phyloP scores from a whole-genome alignment of 2,329 filamentous ascomycete species.

The Epichloe amarillans region DNA sequence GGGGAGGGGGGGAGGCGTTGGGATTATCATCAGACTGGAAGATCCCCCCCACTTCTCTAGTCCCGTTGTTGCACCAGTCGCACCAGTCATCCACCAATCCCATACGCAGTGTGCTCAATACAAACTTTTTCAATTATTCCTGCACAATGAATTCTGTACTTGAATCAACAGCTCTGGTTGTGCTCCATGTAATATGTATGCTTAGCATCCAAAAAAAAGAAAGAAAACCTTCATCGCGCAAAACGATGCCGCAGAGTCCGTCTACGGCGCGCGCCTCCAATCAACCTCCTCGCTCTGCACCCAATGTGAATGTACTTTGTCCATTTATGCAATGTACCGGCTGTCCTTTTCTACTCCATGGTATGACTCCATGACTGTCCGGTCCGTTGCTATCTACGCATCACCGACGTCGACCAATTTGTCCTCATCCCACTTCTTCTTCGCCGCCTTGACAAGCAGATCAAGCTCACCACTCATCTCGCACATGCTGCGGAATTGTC shows the following conservation, averaged over 20 bases:
- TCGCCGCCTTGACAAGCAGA: constrained; percentile 36
- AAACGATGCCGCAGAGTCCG: neutral
- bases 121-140: neutral
- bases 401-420: constrained; percentile 22
- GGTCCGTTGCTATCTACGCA: neutral
- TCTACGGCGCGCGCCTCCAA: neutral
- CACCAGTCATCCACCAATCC: too few species aligned
- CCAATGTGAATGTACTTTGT: too few species aligned
- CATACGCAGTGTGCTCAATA: neutral
- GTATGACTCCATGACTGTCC: neutral
- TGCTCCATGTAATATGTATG: neutral
- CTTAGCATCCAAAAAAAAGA: neutral
- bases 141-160: too few species aligned
- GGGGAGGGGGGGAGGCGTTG: too few species aligned
- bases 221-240: neutral
- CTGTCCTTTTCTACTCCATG: neutral
- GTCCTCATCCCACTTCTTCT: constrained; percentile 35
- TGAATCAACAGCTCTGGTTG: too few species aligned
- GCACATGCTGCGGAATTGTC: constrained; percentile 51
- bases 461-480: constrained; percentile 49
- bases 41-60: too few species aligned
- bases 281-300: too few species aligned
- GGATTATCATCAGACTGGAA: too few species aligned
- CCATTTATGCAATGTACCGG: too few species aligned
- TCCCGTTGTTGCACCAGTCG: too few species aligned